Evolutionary conservation across 495 filamentous ascomycete species (phyloP).

Genomic region (Hypomontagnella submonticulosa): DNA sequence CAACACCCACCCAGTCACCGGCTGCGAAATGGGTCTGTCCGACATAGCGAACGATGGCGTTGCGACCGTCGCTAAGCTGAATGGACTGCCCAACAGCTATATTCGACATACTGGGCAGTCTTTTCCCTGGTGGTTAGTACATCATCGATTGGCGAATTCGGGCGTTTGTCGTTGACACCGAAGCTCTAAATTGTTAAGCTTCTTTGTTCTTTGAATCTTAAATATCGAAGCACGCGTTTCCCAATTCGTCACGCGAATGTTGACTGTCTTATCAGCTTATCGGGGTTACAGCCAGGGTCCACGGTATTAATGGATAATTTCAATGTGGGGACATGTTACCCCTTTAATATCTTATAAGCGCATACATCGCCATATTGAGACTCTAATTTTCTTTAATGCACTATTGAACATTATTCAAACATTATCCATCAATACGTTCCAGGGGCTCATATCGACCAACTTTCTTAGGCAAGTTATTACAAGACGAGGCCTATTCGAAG

Average conservation of each 20-base stretch:
- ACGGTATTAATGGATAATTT: conserved; percentile 10
- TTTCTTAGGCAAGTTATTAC: too few relatives aligned
- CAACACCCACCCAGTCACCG: conserved; percentile 91
- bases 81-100: conserved; percentile 63
- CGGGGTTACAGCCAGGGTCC: conserved; percentile 2
- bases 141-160: conserved; percentile 25
- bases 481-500: too few relatives aligned
- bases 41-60: conserved; percentile 80
- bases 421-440: too few relatives aligned
- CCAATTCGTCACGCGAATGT: conserved; percentile 47
- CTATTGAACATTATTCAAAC: too few relatives aligned
- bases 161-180: conserved; percentile 21
- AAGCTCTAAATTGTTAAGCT: conserved; percentile 18
- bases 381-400: too few relatives aligned
- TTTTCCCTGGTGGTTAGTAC: conserved; percentile 39
- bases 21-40: conserved; percentile 80
- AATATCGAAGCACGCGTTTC: conserved; percentile 20
- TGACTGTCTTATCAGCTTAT: conserved; percentile 17
- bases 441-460: too few relatives aligned
- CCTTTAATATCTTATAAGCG: background rate
- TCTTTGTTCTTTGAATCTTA: conserved; percentile 32
- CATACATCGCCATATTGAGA: background rate
- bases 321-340: conserved; percentile 4
- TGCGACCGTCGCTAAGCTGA: conserved; percentile 78
- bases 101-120: conserved; percentile 52